Evolutionary conservation across 2,329 filamentous ascomycete genomes (phyloP).

Genomic region (Talaromyces sp.): DNA sequence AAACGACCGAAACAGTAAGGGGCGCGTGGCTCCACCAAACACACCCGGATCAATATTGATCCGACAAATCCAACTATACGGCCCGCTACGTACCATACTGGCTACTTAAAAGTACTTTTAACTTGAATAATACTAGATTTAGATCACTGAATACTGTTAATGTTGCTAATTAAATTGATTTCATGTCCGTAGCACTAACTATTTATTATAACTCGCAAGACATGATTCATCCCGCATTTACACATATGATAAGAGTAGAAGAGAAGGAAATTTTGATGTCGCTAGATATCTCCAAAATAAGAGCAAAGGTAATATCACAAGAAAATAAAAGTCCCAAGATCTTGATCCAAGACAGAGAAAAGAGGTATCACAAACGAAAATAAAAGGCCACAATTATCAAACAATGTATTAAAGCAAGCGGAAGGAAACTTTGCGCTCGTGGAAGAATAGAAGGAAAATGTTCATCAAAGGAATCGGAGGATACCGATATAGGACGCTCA

Average conservation of each 20-base stretch:
- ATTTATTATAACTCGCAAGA: background rate
- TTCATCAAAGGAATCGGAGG: background rate
- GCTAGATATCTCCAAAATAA: background rate
- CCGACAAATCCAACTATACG: conserved; percentile 13
- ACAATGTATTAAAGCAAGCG: background rate
- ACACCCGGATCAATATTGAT: conserved; percentile 25
- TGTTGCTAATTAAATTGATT: background rate
- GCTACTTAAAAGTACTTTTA: no score
- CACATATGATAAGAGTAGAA: background rate
- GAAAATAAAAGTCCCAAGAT: background rate
- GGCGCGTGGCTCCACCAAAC: conserved; percentile 15
- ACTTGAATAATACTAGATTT: no score
- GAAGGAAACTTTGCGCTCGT: background rate
- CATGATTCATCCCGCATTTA: background rate
- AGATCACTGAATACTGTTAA: background rate
- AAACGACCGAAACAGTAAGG: conserved; percentile 15
- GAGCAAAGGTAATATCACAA: background rate
- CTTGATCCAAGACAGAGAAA: background rate
- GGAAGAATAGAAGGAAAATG: background rate
- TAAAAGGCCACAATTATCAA: background rate
- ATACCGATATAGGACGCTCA: background rate
- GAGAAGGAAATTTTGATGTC: background rate
- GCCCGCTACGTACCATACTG: no score
- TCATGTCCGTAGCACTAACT: background rate
- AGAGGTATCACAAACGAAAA: background rate